Conservation (phyloP, 2,329 filamentous ascomycete genomes). For the Fusarium sp. region DNA sequence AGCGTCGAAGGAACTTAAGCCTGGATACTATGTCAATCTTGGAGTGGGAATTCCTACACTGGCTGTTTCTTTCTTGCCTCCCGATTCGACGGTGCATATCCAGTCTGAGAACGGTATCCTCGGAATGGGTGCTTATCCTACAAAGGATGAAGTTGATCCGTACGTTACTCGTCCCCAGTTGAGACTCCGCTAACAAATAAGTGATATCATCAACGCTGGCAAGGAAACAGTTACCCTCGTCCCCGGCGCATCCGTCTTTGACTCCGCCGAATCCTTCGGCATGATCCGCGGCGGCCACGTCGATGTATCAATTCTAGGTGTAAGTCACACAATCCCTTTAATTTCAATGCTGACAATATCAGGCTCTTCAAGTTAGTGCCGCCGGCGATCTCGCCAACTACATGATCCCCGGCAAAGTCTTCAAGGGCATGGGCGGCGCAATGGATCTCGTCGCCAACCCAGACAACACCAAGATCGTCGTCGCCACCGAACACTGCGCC, state of each 20-base stretch:
- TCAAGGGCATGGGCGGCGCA: conserved; percentile 88
- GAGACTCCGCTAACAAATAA: conserved; percentile 38
- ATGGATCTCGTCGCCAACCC: conserved; percentile 81
- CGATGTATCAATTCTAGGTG: conserved; percentile 84
- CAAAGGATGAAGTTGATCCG: conserved; percentile 76
- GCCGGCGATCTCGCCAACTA: conserved; percentile 87
- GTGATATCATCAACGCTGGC: conserved; percentile 85
- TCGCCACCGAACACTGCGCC: conserved; percentile 76
- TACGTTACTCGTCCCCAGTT: conserved; percentile 43
- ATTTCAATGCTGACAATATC: conserved; percentile 21
- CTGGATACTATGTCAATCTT: conserved; percentile 84
- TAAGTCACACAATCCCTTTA: conserved; percentile 42
- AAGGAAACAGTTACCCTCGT: conserved; percentile 88
- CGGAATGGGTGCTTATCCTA: conserved; percentile 85
- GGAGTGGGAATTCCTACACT: conserved; percentile 89
- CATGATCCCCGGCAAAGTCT: conserved; percentile 89
- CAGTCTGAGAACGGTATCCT: conserved; percentile 90
- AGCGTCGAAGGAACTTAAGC: conserved; percentile 83
- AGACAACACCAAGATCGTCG: conserved; percentile 77
- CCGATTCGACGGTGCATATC: conserved; percentile 79
- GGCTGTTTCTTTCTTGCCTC: conserved; percentile 80
- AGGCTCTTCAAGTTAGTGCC: conserved; percentile 81
- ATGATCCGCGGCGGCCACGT: conserved; percentile 91
- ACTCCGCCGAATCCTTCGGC: conserved; percentile 83
- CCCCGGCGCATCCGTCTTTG: conserved; percentile 81